Evolutionary conservation across 2,329 filamentous ascomycete genomes (phyloP).

Genomic region (Orbilia oligospora): DNA sequence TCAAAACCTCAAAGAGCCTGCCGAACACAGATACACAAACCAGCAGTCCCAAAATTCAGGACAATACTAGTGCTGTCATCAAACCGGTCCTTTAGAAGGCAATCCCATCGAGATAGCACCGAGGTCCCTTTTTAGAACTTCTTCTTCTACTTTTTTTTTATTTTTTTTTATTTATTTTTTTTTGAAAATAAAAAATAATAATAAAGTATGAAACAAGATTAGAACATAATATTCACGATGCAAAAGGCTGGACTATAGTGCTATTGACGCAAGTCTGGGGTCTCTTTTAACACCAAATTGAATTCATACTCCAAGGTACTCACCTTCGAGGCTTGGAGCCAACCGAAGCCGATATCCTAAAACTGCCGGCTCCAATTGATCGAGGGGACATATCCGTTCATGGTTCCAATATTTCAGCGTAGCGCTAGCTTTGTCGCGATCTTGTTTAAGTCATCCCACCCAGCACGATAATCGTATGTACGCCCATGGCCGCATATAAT

Average conservation of each 20-base stretch:
- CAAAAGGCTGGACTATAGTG: no score
- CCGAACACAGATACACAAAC: conserved; percentile 37
- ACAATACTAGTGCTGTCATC: conserved; percentile 12
- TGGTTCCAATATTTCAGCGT: background rate
- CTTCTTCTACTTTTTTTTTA: no score
- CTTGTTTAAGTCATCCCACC: conserved; percentile 19
- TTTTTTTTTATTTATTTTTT: no score
- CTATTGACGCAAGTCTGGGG: no score
- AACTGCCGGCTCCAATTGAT: conserved; percentile 14
- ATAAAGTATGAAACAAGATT: no score
- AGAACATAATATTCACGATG: no score
- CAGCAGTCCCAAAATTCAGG: conserved; percentile 11
- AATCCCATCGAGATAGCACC: background rate
- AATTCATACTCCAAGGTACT: background rate
- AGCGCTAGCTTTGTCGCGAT: conserved; percentile 8
- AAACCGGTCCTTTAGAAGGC: background rate
- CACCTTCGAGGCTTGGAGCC: background rate
- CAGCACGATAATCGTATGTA: background rate
- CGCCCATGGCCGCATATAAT: conserved; percentile 8
- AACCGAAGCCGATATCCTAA: background rate
- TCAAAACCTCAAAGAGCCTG: conserved; percentile 44
- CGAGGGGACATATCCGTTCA: background rate
- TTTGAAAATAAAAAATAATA: no score
- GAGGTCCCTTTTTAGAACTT: no score
- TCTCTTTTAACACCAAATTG: background rate